Conservation (phyloP, 2,329 filamentous ascomycete species). For the Phialophora macrospora region DNA sequence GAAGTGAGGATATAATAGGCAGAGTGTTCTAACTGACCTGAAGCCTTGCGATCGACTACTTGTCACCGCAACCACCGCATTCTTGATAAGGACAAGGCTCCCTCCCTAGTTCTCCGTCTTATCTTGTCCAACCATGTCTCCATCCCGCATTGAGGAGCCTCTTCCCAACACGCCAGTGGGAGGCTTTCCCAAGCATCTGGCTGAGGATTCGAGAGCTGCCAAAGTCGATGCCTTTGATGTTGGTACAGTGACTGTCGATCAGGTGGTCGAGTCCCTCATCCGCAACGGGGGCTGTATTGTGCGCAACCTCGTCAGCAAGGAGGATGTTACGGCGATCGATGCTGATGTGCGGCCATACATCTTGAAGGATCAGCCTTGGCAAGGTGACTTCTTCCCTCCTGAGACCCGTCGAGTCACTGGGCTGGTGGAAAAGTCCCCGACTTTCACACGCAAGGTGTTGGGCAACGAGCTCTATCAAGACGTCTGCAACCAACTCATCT, state of each 20-base stretch:
- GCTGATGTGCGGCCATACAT: conserved; percentile 35
- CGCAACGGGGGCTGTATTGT: conserved; percentile 17
- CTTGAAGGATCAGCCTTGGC: conserved; percentile 29
- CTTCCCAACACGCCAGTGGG: conserved; percentile 2
- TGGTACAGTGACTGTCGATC: conserved; percentile 16
- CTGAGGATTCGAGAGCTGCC: conserved; percentile 9
- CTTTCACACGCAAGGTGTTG: conserved; percentile 29
- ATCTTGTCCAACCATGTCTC: too few species aligned
- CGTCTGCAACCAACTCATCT: conserved; percentile 27
- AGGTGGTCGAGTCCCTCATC: conserved; percentile 19
- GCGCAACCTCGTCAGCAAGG: conserved; percentile 9
- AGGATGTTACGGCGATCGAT: conserved; percentile 15
- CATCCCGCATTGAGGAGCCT: background rate
- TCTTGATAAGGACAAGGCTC: too few species aligned
- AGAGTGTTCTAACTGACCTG: too few species aligned
- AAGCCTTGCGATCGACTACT: too few species aligned
- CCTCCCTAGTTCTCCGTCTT: too few species aligned
- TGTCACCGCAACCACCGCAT: too few species aligned
- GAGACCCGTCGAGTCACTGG: conserved; percentile 38
- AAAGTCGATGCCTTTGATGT: background rate
- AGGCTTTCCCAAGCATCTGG: conserved; percentile 14
- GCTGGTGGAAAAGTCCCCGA: conserved; percentile 35
- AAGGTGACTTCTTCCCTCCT: conserved; percentile 36
- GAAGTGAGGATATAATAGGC: too few species aligned
- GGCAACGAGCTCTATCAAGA: conserved; percentile 34